These are phyloP conservation scores for Wickerhamomyces bisporus DNA, from an alignment of 805 yeast genomes.

Conservation along the genomic window DNA sequence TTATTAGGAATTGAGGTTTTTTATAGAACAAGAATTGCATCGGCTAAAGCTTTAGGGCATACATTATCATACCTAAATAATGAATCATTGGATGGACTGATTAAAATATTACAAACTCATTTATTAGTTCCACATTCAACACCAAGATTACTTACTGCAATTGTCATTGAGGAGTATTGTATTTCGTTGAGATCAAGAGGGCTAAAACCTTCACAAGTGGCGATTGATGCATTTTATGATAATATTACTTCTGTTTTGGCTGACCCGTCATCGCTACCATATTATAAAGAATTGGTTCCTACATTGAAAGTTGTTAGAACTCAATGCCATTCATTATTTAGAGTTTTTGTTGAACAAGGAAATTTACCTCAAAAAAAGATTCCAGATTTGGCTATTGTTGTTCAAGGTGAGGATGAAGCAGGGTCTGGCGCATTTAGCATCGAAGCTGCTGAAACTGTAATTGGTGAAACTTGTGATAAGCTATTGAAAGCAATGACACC, in stretches of 20 bases:
- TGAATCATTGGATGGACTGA: constrained; percentile 34
- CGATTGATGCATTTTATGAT: constrained; percentile 25
- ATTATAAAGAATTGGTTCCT: constrained; percentile 82
- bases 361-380: constrained; percentile 63
- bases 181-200: constrained; percentile 17
- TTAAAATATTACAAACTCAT: constrained; percentile 26
- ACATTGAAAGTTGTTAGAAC: constrained; percentile 79
- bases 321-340: constrained; percentile 77
- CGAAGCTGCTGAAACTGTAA: constrained; percentile 66
- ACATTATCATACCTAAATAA: constrained; percentile 47
- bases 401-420: constrained; percentile 90
- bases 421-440: constrained; percentile 90
- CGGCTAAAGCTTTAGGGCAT: constrained; percentile 72
- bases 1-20: constrained; percentile 73
- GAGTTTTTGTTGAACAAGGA: constrained; percentile 72
- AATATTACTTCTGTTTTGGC: constrained; percentile 32
- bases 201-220: constrained; percentile 17
- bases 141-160: constrained; percentile 66
- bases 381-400: constrained; percentile 83
- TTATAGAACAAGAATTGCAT: constrained; percentile 67
- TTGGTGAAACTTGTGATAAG: constrained; percentile 60
- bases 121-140: constrained; percentile 45
- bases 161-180: constrained; percentile 69
- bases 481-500: constrained; percentile 59
- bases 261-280: constrained; percentile 42